Conservation (phyloP, 1,139 yeast genomes). For the Pneumocystis murina region DNA sequence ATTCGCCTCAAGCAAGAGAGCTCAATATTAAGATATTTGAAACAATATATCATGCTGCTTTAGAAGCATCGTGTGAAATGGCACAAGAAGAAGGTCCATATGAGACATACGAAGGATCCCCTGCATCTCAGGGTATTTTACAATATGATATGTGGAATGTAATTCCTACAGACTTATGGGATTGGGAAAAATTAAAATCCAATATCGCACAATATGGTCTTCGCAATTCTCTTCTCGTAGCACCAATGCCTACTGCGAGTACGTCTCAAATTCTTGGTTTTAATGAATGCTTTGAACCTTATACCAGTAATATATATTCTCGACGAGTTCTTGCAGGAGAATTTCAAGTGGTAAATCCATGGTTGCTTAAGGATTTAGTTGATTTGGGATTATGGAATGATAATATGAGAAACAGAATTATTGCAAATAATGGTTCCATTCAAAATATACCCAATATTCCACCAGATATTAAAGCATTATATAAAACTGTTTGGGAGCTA, state of each 20-base stretch:
- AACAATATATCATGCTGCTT: conserved; percentile 76
- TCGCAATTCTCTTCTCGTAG: conserved; percentile 69
- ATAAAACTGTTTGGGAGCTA: conserved; percentile 94
- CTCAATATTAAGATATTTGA: conserved; percentile 72
- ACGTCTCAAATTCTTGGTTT: conserved; percentile 81
- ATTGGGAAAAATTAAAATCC: conserved; percentile 59
- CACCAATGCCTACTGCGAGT: conserved; percentile 93
- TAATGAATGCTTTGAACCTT: conserved; percentile 86
- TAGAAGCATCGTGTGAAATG: conserved; percentile 65
- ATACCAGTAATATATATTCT: conserved; percentile 73
- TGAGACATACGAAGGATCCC: conserved; percentile 58
- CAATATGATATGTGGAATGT: conserved; percentile 74
- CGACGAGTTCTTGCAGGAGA: conserved; percentile 82
- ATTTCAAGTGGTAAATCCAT: conserved; percentile 76
- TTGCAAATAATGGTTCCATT: conserved; percentile 73
- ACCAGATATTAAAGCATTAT: conserved; percentile 54
- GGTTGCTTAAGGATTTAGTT: conserved; percentile 62
- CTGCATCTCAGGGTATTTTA: conserved; percentile 62
- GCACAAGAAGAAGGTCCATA: conserved; percentile 54
- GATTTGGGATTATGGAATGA: conserved; percentile 75
- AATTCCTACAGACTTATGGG: conserved; percentile 55
- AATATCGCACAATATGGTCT: conserved; percentile 49
- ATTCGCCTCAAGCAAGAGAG: conserved; percentile 52
- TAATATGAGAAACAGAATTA: conserved; percentile 63
- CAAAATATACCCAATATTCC: conserved; percentile 69